Conservation (phyloP, 306 rosid species). For the Medicago ruthenica region DNA sequence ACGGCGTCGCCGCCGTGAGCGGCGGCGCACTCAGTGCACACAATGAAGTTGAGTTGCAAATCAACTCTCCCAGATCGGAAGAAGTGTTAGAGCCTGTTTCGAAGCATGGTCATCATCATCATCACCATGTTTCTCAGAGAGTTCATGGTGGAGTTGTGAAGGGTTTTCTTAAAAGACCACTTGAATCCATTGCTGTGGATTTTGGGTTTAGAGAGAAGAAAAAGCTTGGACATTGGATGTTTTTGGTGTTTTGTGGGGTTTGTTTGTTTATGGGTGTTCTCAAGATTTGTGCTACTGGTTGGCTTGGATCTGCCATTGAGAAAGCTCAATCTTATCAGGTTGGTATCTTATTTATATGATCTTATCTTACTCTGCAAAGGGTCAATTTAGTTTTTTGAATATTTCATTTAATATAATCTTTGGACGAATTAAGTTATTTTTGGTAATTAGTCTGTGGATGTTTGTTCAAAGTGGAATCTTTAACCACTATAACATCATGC, state of each 20-base stretch:
- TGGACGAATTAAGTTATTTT: background rate
- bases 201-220: conserved; percentile 75
- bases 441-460: conserved; percentile 6
- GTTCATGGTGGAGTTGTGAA: conserved; percentile 54
- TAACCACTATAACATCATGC: background rate
- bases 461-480: conserved; percentile 24
- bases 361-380: background rate
- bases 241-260: conserved; percentile 76
- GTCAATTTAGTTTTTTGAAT: conserved; percentile 6
- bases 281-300: conserved; percentile 92
- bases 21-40: conserved; percentile 49
- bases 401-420: background rate
- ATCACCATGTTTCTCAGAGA: conserved; percentile 62
- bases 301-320: conserved; percentile 95
- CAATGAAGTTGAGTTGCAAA: conserved; percentile 71
- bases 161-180: conserved; percentile 58
- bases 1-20: conserved; percentile 8
- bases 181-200: conserved; percentile 67
- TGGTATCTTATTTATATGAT: background rate
- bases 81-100: conserved; percentile 59
- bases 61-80: conserved; percentile 66
- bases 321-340: conserved; percentile 68
- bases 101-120: conserved; percentile 49
- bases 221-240: conserved; percentile 91
- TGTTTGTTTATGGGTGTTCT: conserved; percentile 86